Base-by-base conservation (phyloP, 2,329 filamentous ascomycete genomes). In the Lecanicillium sp. region DNA sequence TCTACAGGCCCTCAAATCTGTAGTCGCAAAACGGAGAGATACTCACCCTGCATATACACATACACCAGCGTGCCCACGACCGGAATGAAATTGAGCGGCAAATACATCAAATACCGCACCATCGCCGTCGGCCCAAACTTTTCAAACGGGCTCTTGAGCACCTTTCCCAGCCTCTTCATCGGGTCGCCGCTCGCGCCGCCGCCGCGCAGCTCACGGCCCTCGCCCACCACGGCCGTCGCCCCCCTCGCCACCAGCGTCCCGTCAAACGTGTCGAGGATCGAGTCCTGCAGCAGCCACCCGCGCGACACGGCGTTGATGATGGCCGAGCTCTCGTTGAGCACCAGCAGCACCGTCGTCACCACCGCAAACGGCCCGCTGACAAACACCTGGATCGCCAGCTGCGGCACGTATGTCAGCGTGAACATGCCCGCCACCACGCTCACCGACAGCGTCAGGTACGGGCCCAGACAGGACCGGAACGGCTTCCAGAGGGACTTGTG, bases 31-130 rank as follows among this genome's bases (percentile, higher is more conserved):
- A 25, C 22, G 7, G 11, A 25, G 11, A 25, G 11, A 11, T 13
- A 41, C 47, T 59, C 60, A 60, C 82, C 84, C 60, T 95, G 87
- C 13, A 94, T 57, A 19, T 84, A 58, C 25, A 96, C 73, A 59
- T 94, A 97, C 4, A 88, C 65, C 7, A 80, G 66, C 0, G 89
- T 95, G 5, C 90, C 90, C 14, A 95, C 77, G 1, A 96, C 73
- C 0, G 90, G 90, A 37, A 97, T 88, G 56, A 95, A 88, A 65
- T 96, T 97, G 44, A 97, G 71, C 10, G 90, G 89, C 30, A 95
- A 69, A 57, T 94, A 92, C 64, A 96, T 76, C 46, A 94, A 56
- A 52, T 90, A 90, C 44, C 86, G 72, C 29, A 95, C 65, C 32
- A 95, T 61, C 7, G 81, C 79, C 51, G 69, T 76, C 19, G 70